Percentiles rank a stretch among this genome's conserved stretches.
Evolutionary conservation across 2,329 filamentous ascomycete species (phyloP).

Genomic region (Fusarium keratoplasticum): DNA sequence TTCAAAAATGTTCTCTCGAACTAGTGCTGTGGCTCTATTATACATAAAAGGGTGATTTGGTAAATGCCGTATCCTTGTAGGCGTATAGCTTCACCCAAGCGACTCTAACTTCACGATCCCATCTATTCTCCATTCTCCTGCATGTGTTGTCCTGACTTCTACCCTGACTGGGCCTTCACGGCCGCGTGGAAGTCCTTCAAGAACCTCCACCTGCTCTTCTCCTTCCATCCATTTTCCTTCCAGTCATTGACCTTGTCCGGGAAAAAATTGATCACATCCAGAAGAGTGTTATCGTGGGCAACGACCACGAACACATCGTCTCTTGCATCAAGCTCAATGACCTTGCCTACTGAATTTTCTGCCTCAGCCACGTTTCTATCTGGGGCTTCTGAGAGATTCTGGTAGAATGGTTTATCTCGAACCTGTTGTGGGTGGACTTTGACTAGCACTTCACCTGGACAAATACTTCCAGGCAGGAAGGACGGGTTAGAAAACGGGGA

Average conservation of each 20-base stretch:
- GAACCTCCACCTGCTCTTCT: background rate
- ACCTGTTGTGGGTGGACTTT: background rate
- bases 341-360: background rate
- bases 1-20: background rate
- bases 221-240: slow-evolving; percentile 7
- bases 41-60: background rate
- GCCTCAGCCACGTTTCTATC: background rate
- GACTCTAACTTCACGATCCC: background rate
- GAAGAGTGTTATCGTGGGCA: slow-evolving; percentile 4
- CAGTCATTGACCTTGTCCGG: slow-evolving; percentile 2
- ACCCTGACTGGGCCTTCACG: background rate
- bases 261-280: slow-evolving; percentile 5
- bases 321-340: background rate
- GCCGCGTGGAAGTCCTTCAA: background rate
- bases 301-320: slow-evolving; percentile 5
- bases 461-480: background rate
- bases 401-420: background rate
- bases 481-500: background rate
- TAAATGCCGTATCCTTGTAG: background rate
- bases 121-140: too few species aligned
- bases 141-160: background rate
- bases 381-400: background rate
- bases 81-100: background rate
- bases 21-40: background rate
- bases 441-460: background rate